phyloP scores from a whole-genome alignment of 305 asterid species.

The Fraxinus greggii region DNA sequence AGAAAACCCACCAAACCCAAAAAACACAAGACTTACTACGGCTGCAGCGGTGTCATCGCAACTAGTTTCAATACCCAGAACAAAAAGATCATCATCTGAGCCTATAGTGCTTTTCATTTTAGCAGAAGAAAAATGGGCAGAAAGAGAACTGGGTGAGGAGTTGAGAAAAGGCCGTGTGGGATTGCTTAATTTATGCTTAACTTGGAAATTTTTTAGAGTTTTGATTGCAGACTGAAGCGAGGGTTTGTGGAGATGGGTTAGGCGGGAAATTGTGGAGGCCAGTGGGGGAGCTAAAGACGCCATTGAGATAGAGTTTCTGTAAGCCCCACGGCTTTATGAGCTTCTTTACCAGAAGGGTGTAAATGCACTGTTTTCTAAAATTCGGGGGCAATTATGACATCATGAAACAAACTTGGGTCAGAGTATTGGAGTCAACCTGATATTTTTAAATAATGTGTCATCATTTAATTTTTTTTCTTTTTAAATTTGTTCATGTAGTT shows the following conservation, averaged over 20 bases:
- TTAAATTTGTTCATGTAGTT: neutral
- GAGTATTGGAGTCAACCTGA: neutral
- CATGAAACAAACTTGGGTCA: conserved; percentile 7
- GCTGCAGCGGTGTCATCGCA: conserved; percentile 99
- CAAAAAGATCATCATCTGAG: conserved; percentile 48
- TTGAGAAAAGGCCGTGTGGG: conserved; percentile 23
- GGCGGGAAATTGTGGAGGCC: conserved; percentile 58
- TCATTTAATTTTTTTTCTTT: neutral
- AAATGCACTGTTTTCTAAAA: conserved; percentile 12
- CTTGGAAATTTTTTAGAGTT: conserved; percentile 22
- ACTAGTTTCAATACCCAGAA: conserved; percentile 90
- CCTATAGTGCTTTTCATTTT: conserved; percentile 16
- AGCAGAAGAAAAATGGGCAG: conserved; percentile 34
- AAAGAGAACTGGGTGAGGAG: conserved; percentile 22
- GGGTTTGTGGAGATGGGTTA: conserved; percentile 36
- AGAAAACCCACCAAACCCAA: conserved; percentile 17
- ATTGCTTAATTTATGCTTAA: conserved; percentile 18
- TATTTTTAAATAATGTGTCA: neutral
- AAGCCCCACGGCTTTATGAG: conserved; percentile 10
- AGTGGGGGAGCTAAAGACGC: conserved; percentile 46
- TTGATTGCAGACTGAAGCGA: conserved; percentile 31
- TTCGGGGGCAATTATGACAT: conserved; percentile 1
- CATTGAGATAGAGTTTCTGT: conserved; percentile 31
- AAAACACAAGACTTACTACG: conserved; percentile 49
- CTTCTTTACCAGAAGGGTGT: conserved; percentile 4